These are phyloP conservation scores for Aspergillus funiculosus DNA, from an alignment of 495 filamentous ascomycete genomes.

Conservation along the genomic window DNA sequence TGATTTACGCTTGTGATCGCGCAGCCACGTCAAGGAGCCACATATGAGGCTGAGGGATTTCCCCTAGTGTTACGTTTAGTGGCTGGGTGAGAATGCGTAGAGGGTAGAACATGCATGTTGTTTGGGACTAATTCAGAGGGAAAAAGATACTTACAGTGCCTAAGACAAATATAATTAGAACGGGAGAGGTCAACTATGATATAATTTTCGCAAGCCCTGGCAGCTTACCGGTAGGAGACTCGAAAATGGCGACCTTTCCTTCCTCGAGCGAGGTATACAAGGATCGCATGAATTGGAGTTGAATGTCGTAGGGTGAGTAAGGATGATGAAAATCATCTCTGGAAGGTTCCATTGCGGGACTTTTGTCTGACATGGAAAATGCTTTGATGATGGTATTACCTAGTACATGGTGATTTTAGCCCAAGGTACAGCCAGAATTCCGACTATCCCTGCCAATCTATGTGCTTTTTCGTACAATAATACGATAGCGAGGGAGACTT, in stretches of 20 bases:
- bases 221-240: slow-evolving; percentile 81
- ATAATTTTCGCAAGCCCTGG: background rate
- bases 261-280: slow-evolving; percentile 77
- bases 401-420: background rate
- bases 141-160: slow-evolving; percentile 36
- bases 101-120: background rate
- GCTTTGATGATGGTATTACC: background rate
- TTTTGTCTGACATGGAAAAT: too few species aligned
- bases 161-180: slow-evolving; percentile 20
- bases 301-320: slow-evolving; percentile 85
- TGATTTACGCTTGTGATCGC: slow-evolving; percentile 66
- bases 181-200: too few species aligned
- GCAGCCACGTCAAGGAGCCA: slow-evolving; percentile 86
- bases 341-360: slow-evolving; percentile 19
- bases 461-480: too few species aligned
- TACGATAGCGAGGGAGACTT: too few species aligned
- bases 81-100: background rate
- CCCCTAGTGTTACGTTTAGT: slow-evolving; percentile 47
- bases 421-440: too few species aligned
- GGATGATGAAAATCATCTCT: slow-evolving; percentile 78
- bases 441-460: too few species aligned
- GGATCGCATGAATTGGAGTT: slow-evolving; percentile 82
- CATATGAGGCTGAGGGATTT: slow-evolving; percentile 97
- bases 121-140: too few species aligned
- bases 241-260: slow-evolving; percentile 81